Base-by-base conservation (phyloP, 1,139 yeast genomes). In the Taphrina pruni region DNA sequence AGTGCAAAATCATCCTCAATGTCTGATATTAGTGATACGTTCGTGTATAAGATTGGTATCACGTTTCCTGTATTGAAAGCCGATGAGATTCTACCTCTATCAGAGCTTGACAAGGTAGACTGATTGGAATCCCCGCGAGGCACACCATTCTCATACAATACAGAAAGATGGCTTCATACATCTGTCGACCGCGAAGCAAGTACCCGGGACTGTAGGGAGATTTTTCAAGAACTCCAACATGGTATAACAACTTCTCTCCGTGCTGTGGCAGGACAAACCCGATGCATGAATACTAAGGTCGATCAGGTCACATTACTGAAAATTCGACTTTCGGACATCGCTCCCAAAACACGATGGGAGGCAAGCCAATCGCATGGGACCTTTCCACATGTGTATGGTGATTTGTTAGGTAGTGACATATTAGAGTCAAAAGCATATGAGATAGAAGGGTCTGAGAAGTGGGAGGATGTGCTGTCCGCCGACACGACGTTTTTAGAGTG, bases 81-180 rank as follows among this genome's bases (percentile, higher is more conserved):
- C 6, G 67, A 26, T 8, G 45, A 45, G 32, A 20, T 60, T 11
- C 36, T 55, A 7, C 67, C 67, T 14, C 21, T 64, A 8, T 64
- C 67, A 17, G 67, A 64, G 20, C 48, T 64, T n/a, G 67, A 64
- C 36, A 21, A 45, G 38, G 67, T 64, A 26, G 11, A 6, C 38
- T 26, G 4, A 4, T 4, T 26, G 2, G 4, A 26, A 26, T 2
- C 32, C 32, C 32, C 32, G 32, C 4, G 32, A 26, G 17, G 17
- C 32, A 26, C 32, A 26, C 4, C 32, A 26, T 26, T 26, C 32
- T 26, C 32, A 26, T 26, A 4, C 32, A 26, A 26, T 14, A 38
- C 6, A 65, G 69, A 56, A 56, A 14, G 69, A 65, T 41, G 69
- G 69, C 35, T 65, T 57, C 45, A 65, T 65, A 20, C 69, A 65